These are phyloP conservation scores for Teratosphaeriaceae sp. DNA, from an alignment of 2,329 filamentous ascomycete species.

Conservation along the genomic window DNA sequence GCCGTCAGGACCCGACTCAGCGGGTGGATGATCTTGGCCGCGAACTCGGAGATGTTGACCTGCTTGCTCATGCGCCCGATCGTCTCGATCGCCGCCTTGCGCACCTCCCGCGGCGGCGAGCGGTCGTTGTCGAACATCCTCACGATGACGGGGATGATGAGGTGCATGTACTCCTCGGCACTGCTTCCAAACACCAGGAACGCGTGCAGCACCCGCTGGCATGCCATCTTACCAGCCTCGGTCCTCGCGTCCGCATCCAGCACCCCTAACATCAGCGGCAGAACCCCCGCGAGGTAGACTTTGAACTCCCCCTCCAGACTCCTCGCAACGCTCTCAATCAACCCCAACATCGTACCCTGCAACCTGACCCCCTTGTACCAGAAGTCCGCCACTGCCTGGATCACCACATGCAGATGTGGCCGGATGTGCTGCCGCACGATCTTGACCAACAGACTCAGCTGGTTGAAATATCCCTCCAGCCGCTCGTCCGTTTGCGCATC, in stretches of 20 bases:
- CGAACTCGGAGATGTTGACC: conserved; percentile 95
- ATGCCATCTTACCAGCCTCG: conserved; percentile 42
- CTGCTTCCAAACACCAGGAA: conserved; percentile 95
- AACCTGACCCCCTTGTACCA: conserved; percentile 77
- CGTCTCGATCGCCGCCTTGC: conserved; percentile 87
- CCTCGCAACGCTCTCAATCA: conserved; percentile 89
- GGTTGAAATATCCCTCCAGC: conserved; percentile 95
- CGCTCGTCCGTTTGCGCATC: conserved; percentile 59
- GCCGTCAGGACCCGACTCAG: conserved; percentile 73
- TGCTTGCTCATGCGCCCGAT: conserved; percentile 90
- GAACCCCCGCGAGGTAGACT: conserved; percentile 79
- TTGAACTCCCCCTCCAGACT: conserved; percentile 98
- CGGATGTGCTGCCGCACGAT: conserved; percentile 97
- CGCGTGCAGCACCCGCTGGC: conserved; percentile 72
- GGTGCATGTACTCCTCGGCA: conserved; percentile 97
- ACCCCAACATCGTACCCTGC: conserved; percentile 82
- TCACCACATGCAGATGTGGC: conserved; percentile 79
- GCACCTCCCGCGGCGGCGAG: conserved; percentile 53
- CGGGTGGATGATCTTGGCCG: conserved; percentile 92
- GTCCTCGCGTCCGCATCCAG: conserved; percentile 83
- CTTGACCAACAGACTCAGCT: conserved; percentile 83
- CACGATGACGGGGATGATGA: conserved; percentile 94
- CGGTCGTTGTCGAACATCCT: conserved; percentile 75
- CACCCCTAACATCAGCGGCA: conserved; percentile 90
- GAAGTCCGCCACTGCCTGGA: conserved; percentile 79